Conservation (phyloP, 441 rosid species). For the Croton setiger region DNA sequence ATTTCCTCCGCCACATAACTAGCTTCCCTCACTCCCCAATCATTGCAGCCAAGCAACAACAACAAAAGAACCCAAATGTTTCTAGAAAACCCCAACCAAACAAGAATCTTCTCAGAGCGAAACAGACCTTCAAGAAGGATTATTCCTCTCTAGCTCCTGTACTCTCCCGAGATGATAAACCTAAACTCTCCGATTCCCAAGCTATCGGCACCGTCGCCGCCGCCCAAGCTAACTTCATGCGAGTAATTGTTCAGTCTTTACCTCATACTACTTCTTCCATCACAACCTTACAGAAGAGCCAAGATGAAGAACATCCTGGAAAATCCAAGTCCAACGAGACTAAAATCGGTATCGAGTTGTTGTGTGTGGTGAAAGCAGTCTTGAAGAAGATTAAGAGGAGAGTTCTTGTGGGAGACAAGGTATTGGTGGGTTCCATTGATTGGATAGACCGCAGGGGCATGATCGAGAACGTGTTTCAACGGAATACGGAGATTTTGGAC, state of each 20-base stretch:
- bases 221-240: constrained; percentile 95
- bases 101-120: constrained; percentile 67
- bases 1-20: constrained; percentile 38
- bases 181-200: constrained; percentile 61
- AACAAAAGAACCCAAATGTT: constrained; percentile 27
- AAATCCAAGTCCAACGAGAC: constrained; percentile 12
- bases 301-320: constrained; percentile 16
- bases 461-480: constrained; percentile 83
- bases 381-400: constrained; percentile 89
- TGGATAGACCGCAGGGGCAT: constrained; percentile 84
- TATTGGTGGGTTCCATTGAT: constrained; percentile 77
- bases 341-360: constrained; percentile 55
- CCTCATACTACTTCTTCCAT: background rate
- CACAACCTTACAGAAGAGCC: background rate
- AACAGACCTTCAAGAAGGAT: constrained; percentile 44
- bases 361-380: constrained; percentile 85
- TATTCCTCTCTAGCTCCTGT: constrained; percentile 61
- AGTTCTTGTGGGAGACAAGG: constrained; percentile 84
- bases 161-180: constrained; percentile 47
- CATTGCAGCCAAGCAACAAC: constrained; percentile 49
- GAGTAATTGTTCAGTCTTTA: constrained; percentile 55
- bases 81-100: constrained; percentile 45
- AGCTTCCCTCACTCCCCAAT: constrained; percentile 27
- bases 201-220: constrained; percentile 82
- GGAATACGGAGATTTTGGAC: constrained; percentile 59